These are phyloP conservation scores for Nymphaea thermarum DNA, from an alignment of 164 flowering plant species.

Conservation along the genomic window DNA sequence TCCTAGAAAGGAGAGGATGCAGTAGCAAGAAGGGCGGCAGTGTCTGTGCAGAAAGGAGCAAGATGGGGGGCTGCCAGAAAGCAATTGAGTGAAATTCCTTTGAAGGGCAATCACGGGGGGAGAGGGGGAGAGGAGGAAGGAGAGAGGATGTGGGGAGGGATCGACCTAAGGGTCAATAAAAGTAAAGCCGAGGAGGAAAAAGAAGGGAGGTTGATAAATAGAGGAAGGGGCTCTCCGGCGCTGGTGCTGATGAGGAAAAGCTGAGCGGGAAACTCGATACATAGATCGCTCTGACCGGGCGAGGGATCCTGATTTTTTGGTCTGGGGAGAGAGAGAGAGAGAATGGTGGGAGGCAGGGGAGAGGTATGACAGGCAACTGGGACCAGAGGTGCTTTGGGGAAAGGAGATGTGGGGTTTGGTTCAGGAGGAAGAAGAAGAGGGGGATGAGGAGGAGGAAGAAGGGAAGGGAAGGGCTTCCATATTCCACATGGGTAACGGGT, in stretches of 20 bases:
- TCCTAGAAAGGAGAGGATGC: neutral
- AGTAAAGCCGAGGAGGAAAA: neutral
- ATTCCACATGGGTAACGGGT: neutral
- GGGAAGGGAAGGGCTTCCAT: neutral
- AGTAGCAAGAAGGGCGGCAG: neutral
- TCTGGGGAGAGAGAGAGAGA: neutral
- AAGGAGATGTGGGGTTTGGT: neutral
- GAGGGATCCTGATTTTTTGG: neutral
- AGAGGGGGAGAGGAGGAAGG: neutral
- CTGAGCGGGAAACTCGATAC: neutral
- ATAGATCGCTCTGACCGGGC: neutral
- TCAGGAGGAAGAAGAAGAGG: neutral
- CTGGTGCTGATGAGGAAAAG: neutral
- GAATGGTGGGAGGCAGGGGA: neutral
- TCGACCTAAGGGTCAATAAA: neutral
- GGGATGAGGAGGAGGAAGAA: neutral
- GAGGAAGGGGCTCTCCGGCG: neutral
- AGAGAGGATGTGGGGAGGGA: neutral
- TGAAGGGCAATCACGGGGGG: neutral
- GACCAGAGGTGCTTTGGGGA: neutral
- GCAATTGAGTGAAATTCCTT: no score
- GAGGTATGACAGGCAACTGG: neutral
- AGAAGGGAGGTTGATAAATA: neutral
- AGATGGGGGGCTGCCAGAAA: neutral
- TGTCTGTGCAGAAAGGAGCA: neutral